Conservation (phyloP, 2,329 filamentous ascomycete genomes). For the Atkinsonella hypoxylon region DNA sequence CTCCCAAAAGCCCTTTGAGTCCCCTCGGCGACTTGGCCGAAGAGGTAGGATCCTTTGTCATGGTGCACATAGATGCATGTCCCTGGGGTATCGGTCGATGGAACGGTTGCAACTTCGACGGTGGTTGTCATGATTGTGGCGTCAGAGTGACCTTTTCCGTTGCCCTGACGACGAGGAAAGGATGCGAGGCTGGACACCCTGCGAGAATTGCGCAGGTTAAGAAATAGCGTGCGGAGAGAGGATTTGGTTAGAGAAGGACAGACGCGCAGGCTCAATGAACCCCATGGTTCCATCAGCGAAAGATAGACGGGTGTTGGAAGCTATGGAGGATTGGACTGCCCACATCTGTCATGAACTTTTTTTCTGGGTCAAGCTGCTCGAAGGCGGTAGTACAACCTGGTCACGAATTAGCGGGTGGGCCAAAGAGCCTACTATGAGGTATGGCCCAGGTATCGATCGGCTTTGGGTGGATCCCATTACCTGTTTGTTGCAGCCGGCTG, state of each 20-base stretch:
- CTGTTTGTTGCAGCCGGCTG: too few relatives aligned
- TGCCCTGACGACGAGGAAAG: not conserved
- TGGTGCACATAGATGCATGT: conserved; percentile 68
- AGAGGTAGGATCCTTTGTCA: conserved; percentile 70
- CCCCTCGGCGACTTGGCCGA: conserved; percentile 75
- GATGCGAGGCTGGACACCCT: not conserved
- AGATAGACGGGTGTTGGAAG: not conserved
- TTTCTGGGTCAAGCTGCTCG: not conserved
- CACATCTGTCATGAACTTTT: not conserved
- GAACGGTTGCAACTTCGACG: conserved; percentile 66
- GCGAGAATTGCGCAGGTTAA: not conserved
- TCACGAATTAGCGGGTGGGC: too few relatives aligned
- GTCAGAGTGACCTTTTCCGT: not conserved
- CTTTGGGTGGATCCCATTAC: not conserved
- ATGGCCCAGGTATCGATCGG: too few relatives aligned
- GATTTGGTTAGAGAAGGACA: not conserved
- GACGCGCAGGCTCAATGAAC: conserved; percentile 1
- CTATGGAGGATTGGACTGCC: not conserved
- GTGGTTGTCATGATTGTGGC: conserved; percentile 52
- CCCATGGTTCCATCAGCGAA: conserved; percentile 7
- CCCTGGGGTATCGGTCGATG: conserved; percentile 79
- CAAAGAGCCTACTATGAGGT: too few relatives aligned
- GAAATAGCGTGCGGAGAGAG: not conserved
- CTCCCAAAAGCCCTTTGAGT: conserved; percentile 67
- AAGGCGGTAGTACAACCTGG: too few relatives aligned